Percentiles rank a stretch among this genome's conserved stretches.
Evolutionary conservation across 192 early-diverging fungal species (phyloP).

Genomic region (Rhizoclosmatium sp.): DNA sequence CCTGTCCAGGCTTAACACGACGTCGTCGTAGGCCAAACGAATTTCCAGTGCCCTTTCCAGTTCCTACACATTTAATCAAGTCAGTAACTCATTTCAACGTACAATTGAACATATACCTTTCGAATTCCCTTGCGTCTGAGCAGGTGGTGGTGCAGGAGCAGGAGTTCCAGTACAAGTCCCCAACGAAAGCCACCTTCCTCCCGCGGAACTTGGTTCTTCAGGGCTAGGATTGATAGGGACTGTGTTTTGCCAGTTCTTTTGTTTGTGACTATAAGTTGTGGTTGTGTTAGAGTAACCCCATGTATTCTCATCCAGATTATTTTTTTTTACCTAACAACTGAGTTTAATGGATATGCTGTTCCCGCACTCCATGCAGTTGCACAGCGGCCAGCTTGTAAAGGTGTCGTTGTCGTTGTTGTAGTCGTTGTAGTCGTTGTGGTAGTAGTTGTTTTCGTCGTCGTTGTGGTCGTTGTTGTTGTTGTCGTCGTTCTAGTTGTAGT

Average conservation of each 20-base stretch:
- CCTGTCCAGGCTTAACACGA: too few relatives aligned
- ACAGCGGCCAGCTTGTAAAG: neutral
- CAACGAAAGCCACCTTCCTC: neutral
- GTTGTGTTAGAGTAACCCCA: too few relatives aligned
- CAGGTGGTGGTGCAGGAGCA: too few relatives aligned
- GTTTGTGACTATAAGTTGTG: neutral
- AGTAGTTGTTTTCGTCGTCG: neutral
- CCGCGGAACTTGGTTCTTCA: neutral
- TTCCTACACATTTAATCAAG: neutral
- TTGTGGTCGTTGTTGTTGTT: neutral
- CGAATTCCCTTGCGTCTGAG: neutral
- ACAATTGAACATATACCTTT: neutral
- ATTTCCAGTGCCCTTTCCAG: too few relatives aligned
- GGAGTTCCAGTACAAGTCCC: too few relatives aligned
- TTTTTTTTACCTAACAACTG: neutral
- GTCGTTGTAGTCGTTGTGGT: neutral
- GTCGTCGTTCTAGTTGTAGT: neutral
- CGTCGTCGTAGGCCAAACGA: too few relatives aligned
- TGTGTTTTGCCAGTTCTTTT: slow-evolving; percentile 1
- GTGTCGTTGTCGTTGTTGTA: neutral
- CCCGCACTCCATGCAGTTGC: neutral
- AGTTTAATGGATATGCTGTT: neutral
- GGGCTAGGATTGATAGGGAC: neutral
- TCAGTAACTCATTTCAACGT: neutral
- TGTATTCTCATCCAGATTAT: too few relatives aligned